phyloP scores from a whole-genome alignment of 495 filamentous ascomycete species.

The Trichoderma asperelloides region DNA sequence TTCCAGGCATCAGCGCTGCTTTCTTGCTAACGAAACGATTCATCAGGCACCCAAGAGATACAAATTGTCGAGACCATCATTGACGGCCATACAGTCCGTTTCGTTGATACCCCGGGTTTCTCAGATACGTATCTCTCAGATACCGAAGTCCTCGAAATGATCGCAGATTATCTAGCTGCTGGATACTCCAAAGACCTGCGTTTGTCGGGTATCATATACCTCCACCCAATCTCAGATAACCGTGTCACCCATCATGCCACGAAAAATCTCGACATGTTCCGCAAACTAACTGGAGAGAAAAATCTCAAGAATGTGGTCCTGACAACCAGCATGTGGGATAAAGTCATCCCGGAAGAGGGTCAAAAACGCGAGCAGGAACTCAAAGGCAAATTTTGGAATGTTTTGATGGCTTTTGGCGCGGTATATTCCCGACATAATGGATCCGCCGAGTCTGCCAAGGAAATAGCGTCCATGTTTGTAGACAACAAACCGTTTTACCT shows the following conservation, averaged over 20 bases:
- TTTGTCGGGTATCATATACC: constrained; percentile 30
- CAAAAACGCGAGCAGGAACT: not conserved
- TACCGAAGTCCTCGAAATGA: constrained; percentile 27
- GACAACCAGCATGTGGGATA: constrained; percentile 36
- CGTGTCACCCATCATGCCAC: constrained; percentile 30
- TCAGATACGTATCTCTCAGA: constrained; percentile 28
- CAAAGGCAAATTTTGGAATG: not conserved
- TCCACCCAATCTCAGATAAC: constrained; percentile 36
- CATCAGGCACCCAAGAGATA: constrained; percentile 10
- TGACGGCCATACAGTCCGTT: constrained; percentile 10
- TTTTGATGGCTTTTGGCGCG: not conserved
- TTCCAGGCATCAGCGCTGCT: not conserved
- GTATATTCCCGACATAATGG: not conserved
- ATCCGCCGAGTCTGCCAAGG: not conserved
- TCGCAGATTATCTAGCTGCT: constrained; percentile 20
- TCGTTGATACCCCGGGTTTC: constrained; percentile 36
- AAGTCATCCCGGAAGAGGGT: not conserved
- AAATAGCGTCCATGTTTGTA: not conserved
- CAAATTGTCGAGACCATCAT: not conserved
- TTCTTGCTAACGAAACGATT: not conserved
- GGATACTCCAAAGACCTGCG: constrained; percentile 7
- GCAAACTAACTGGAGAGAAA: constrained; percentile 31
- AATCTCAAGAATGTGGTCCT: constrained; percentile 32
- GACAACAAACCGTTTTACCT: not conserved
- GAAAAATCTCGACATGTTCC: constrained; percentile 36